These are phyloP conservation scores for Trichosanthes cucumerina DNA, from an alignment of 306 rosid species.

Conservation along the genomic window DNA sequence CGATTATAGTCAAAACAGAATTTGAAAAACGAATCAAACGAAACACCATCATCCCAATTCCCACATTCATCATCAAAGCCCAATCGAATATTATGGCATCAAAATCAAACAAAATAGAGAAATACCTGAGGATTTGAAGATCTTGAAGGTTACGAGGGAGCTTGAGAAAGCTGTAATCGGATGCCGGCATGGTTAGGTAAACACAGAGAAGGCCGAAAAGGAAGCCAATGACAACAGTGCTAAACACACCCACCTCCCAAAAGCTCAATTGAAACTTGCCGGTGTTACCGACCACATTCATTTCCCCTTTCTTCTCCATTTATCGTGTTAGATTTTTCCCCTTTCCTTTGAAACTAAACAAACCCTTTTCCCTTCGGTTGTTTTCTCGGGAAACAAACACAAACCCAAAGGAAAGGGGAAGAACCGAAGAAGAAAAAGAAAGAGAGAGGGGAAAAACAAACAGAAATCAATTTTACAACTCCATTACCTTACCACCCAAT, in stretches of 20 bases:
- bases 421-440: neutral
- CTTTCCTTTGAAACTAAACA: constrained; percentile 14
- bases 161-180: constrained; percentile 97
- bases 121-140: constrained; percentile 70
- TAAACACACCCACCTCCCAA: constrained; percentile 59
- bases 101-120: neutral
- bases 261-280: constrained; percentile 39
- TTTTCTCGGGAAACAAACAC: constrained; percentile 17
- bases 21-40: constrained; percentile 32
- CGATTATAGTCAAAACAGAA: constrained; percentile 34
- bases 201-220: constrained; percentile 43
- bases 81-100: neutral
- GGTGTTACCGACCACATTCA: constrained; percentile 11
- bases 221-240: constrained; percentile 52
- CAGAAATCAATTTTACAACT: neutral
- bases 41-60: neutral
- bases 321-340: constrained; percentile 11
- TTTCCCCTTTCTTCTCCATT: constrained; percentile 26
- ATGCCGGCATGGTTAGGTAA: constrained; percentile 78
- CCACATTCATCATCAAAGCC: neutral
- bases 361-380: neutral
- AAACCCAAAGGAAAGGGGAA: neutral
- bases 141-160: constrained; percentile 80
- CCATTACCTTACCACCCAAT: no score
- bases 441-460: neutral